These are phyloP conservation scores for Rubia peregrina DNA, from an alignment of 305 asterid genomes.

Conservation along the genomic window DNA sequence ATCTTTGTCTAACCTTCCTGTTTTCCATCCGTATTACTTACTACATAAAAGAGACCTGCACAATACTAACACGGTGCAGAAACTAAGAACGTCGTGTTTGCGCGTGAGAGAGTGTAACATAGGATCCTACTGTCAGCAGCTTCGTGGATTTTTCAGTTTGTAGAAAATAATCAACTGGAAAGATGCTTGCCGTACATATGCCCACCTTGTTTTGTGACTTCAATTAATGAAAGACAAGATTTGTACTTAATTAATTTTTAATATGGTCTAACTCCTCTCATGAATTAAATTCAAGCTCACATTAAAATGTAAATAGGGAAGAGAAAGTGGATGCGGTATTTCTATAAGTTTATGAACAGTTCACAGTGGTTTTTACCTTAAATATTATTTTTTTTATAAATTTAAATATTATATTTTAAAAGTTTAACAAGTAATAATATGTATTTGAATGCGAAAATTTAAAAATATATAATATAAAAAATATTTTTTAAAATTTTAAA, in stretches of 20 bases:
- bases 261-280: too few species aligned
- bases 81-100: not conserved
- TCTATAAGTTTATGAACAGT: too few species aligned
- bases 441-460: too few species aligned
- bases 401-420: too few species aligned
- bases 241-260: not conserved
- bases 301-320: too few species aligned
- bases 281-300: too few species aligned
- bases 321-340: too few species aligned
- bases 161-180: not conserved
- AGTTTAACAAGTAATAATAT: too few species aligned
- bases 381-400: too few species aligned
- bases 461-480: too few species aligned
- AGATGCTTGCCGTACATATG: not conserved
- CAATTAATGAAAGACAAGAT: not conserved
- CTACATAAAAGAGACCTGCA: not conserved
- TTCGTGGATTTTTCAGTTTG: constrained; percentile 43
- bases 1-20: constrained; percentile 12
- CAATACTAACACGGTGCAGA: constrained; percentile 6
- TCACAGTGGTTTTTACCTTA: too few species aligned
- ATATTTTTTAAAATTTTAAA: too few species aligned
- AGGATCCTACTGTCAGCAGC: constrained; percentile 44
- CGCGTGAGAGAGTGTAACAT: constrained; percentile 23
- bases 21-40: constrained; percentile 6
- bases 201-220: not conserved